phyloP scores from a whole-genome alignment of 1,139 yeast species.

The Pichia sp. region DNA sequence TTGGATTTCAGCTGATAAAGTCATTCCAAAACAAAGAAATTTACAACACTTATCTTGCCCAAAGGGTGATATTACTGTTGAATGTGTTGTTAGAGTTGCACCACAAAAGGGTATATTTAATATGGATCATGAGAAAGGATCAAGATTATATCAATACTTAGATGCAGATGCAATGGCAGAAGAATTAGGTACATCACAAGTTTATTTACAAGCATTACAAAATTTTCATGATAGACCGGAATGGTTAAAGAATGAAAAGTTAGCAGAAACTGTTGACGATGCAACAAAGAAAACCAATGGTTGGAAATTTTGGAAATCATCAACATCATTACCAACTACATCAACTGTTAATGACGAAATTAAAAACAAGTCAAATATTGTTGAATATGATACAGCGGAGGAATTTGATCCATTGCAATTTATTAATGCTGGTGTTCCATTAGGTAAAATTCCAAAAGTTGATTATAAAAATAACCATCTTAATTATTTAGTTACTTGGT shows the following conservation, averaged over 20 bases:
- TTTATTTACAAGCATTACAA: constrained; percentile 70
- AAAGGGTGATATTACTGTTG: constrained; percentile 63
- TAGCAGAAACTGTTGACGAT: constrained; percentile 19
- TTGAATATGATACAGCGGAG: constrained; percentile 21
- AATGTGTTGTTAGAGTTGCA: constrained; percentile 67
- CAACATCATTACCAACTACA: neutral
- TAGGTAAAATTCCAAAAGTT: constrained; percentile 75
- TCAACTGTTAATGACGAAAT: neutral
- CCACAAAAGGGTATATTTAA: constrained; percentile 68
- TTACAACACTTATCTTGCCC: constrained; percentile 66
- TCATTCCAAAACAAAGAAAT: constrained; percentile 57
- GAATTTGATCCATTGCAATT: constrained; percentile 43
- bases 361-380: neutral
- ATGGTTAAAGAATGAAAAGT: constrained; percentile 31
- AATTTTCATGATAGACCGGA: constrained; percentile 59
- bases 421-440: constrained; percentile 77
- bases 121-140: constrained; percentile 62
- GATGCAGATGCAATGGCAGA: constrained; percentile 79
- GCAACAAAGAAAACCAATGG: neutral
- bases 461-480: constrained; percentile 83
- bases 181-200: constrained; percentile 59
- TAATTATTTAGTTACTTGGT: constrained; percentile 94
- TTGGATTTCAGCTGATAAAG: constrained; percentile 75
- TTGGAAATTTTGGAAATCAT: constrained; percentile 15
- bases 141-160: constrained; percentile 45